phyloP scores from a whole-genome alignment of 106 monocot species.

The Ottelia alismoides region DNA sequence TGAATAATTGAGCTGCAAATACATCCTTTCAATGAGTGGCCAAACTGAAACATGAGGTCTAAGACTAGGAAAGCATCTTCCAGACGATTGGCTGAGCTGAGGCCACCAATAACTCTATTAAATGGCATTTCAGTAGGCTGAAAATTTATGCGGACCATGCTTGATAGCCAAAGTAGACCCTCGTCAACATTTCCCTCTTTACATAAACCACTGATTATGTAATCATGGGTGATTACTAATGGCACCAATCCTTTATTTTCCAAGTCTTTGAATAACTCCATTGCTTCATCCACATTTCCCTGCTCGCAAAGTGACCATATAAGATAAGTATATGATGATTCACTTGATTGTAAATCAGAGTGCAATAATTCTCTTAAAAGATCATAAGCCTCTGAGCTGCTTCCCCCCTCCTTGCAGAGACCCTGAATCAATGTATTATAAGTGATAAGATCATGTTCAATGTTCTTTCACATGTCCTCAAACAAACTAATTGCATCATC shows the following conservation, averaged over 20 bases:
- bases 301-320: constrained; percentile 5
- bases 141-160: constrained; percentile 2
- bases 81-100: constrained; percentile 1
- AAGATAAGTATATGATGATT: constrained; percentile 2
- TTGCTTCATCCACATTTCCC: constrained; percentile 8
- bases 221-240: constrained; percentile 1
- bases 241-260: constrained; percentile 8
- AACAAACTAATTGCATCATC: constrained; percentile 8
- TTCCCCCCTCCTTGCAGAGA: constrained; percentile 9
- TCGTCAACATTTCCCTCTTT: constrained; percentile 2
- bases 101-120: constrained; percentile 6
- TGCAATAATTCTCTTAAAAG: constrained; percentile 3
- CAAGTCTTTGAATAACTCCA: constrained; percentile 11
- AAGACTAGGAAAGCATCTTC: constrained; percentile 17
- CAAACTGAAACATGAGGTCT: constrained; percentile 9
- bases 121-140: constrained; percentile 11
- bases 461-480: constrained; percentile 2
- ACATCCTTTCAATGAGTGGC: neutral
- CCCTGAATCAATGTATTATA: constrained; percentile 19
- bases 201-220: constrained; percentile 13
- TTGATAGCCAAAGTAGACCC: constrained; percentile 12
- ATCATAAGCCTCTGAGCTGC: neutral
- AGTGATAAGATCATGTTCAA: constrained; percentile 5
- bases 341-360: constrained; percentile 1
- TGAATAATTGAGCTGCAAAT: constrained; percentile 5